phyloP scores from a whole-genome alignment of 1,139 yeast species.

The Trichomonascaceae sp. region DNA sequence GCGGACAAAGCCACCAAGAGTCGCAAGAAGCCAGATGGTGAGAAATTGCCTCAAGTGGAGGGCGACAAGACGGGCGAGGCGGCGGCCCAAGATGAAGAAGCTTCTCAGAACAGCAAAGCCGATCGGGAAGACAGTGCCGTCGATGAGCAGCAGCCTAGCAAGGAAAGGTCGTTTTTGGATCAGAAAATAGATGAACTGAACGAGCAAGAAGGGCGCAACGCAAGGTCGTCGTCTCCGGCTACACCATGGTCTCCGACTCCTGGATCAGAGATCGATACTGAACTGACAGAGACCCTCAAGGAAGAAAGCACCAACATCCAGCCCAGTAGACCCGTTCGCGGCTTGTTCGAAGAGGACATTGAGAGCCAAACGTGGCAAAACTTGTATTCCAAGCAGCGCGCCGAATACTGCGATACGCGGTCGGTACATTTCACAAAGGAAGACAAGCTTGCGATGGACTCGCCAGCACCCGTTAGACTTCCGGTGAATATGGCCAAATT shows the following conservation, averaged over 20 bases:
- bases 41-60: too few relatives aligned
- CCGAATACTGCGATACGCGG: constrained; percentile 59
- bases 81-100: not conserved
- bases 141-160: constrained; percentile 1
- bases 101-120: not conserved
- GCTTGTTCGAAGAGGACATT: constrained; percentile 39
- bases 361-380: constrained; percentile 74
- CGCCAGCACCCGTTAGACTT: constrained; percentile 42
- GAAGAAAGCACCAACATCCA: constrained; percentile 31
- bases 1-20: not conserved
- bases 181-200: not conserved
- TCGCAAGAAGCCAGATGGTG: not conserved
- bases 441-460: constrained; percentile 44
- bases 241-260: constrained; percentile 8
- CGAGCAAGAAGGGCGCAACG: not conserved
- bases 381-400: constrained; percentile 65
- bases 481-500: constrained; percentile 21
- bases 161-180: constrained; percentile 1
- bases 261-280: constrained; percentile 10
- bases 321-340: too few relatives aligned
- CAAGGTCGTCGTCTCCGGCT: constrained; percentile 4
- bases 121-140: constrained; percentile 2
- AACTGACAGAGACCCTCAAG: constrained; percentile 8
- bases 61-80: constrained; percentile 4
- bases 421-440: constrained; percentile 48